Conservation (phyloP, 2,329 filamentous ascomycete species). For the Pyrenophora graminea region DNA sequence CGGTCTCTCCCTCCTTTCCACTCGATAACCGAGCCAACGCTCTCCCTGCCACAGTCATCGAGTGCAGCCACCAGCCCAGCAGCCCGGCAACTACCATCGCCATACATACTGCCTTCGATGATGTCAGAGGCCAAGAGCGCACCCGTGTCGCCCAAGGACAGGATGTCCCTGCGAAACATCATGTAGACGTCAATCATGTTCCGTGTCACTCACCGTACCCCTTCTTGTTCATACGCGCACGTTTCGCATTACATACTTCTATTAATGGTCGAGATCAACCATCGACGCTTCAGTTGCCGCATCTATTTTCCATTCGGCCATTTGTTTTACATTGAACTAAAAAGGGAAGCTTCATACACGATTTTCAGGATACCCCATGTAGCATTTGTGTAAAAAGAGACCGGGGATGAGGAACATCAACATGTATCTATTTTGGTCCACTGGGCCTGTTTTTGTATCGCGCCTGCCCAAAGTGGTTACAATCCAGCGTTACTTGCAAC, state of each 20-base stretch:
- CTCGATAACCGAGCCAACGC: conserved; percentile 38
- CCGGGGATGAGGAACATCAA: background rate
- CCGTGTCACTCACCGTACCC: conserved; percentile 27
- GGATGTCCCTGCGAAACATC: conserved; percentile 43
- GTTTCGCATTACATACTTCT: conserved; percentile 19
- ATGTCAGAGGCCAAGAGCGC: conserved; percentile 33
- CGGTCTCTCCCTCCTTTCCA: conserved; percentile 40
- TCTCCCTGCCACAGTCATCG: conserved; percentile 30
- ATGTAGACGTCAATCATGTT: conserved; percentile 36
- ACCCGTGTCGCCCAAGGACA: conserved; percentile 40
- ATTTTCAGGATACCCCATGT: conserved; percentile 20
- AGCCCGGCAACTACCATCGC: conserved; percentile 39
- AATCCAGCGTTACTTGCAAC: conserved; percentile 5
- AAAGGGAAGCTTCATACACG: conserved; percentile 18
- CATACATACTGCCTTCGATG: conserved; percentile 28
- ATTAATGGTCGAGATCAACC: conserved; percentile 21
- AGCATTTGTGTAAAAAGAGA: conserved; percentile 12
- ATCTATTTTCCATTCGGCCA: conserved; percentile 7
- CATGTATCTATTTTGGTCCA: conserved; percentile 6
- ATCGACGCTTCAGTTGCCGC: conserved; percentile 18
- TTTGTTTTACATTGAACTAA: conserved; percentile 13
- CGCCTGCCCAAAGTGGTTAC: conserved; percentile 11
- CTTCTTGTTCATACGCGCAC: conserved; percentile 23
- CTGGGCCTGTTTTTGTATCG: conserved; percentile 1
- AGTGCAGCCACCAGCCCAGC: conserved; percentile 32